A percentile compares a stretch with the other conserved stretches of the same genome.
phyloP scores from a whole-genome alignment of 2,329 filamentous ascomycete genomes.

The Colletotrichum gigasporum region DNA sequence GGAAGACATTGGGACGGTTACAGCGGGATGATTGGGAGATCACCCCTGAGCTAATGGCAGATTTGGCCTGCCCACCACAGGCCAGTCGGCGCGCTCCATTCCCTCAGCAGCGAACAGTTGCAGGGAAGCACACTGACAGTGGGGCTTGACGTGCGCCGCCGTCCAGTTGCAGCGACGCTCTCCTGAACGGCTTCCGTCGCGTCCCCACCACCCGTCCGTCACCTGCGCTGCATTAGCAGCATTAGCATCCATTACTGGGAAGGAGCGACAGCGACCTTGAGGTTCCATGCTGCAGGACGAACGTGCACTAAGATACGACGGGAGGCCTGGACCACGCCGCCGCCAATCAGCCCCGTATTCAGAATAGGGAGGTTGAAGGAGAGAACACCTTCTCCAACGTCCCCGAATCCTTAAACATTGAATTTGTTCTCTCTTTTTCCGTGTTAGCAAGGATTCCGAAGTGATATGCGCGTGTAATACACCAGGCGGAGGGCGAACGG shows the following conservation, averaged over 20 bases:
- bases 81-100: constrained; percentile 14
- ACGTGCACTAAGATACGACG: constrained; percentile 14
- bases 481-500: neutral
- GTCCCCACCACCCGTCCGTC: constrained; percentile 12
- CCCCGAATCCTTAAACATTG: neutral
- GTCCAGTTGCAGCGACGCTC: neutral
- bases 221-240: constrained; percentile 14
- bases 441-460: neutral
- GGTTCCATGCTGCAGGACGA: constrained; percentile 19
- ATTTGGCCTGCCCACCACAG: too few relatives aligned
- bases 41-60: too few relatives aligned
- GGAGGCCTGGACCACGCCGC: constrained; percentile 8
- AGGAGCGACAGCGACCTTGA: neutral
- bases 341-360: constrained; percentile 16
- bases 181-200: constrained; percentile 1
- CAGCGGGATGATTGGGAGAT: neutral
- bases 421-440: neutral
- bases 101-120: neutral
- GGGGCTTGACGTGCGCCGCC: neutral
- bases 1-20: constrained; percentile 1
- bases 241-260: too few relatives aligned
- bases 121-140: neutral
- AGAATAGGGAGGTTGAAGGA: constrained; percentile 14
- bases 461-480: neutral
- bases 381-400: neutral